A percentile compares a stretch with the other conserved stretches of the same genome.
phyloP scores from a whole-genome alignment of 1,284 basidiomycete genomes.

The Puccinia novopanici region DNA sequence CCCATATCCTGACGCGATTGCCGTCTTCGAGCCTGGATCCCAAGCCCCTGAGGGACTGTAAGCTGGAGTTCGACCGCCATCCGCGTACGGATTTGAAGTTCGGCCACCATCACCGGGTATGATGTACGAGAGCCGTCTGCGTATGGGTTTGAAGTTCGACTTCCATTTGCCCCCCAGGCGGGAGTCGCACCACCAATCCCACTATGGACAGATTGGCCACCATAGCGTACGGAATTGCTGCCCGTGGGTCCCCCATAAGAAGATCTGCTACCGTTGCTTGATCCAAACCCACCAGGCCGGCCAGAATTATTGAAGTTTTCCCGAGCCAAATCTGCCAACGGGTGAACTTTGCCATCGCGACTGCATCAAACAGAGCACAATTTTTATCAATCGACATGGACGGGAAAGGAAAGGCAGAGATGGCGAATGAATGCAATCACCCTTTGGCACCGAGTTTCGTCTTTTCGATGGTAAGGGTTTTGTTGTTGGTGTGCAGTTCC shows the following conservation, averaged over 20 bases:
- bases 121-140: slow-evolving; percentile 68
- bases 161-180: slow-evolving; percentile 52
- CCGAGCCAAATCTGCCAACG: slow-evolving; percentile 61
- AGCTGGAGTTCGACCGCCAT: slow-evolving; percentile 59
- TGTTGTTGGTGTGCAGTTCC: slow-evolving; percentile 86
- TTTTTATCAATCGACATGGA: not conserved
- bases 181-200: slow-evolving; percentile 52
- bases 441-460: slow-evolving; percentile 74
- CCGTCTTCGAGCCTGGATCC: slow-evolving; percentile 59
- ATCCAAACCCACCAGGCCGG: slow-evolving; percentile 55
- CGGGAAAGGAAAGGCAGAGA: not conserved
- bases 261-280: slow-evolving; percentile 51
- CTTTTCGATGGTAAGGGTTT: slow-evolving; percentile 82
- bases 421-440: slow-evolving; percentile 63
- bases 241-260: slow-evolving; percentile 52
- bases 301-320: slow-evolving; percentile 40
- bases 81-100: slow-evolving; percentile 74
- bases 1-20: slow-evolving; percentile 51
- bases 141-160: slow-evolving; percentile 63
- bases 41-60: slow-evolving; percentile 58
- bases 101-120: slow-evolving; percentile 65
- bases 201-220: slow-evolving; percentile 50
- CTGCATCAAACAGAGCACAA: slow-evolving; percentile 30
- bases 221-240: slow-evolving; percentile 50
- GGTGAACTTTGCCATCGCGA: slow-evolving; percentile 61